Evolutionary conservation across 257 asterid species (phyloP), one percentile per base, ranked within the genome.

Genomic region (Rauvolfia tetraphylla): DNA sequence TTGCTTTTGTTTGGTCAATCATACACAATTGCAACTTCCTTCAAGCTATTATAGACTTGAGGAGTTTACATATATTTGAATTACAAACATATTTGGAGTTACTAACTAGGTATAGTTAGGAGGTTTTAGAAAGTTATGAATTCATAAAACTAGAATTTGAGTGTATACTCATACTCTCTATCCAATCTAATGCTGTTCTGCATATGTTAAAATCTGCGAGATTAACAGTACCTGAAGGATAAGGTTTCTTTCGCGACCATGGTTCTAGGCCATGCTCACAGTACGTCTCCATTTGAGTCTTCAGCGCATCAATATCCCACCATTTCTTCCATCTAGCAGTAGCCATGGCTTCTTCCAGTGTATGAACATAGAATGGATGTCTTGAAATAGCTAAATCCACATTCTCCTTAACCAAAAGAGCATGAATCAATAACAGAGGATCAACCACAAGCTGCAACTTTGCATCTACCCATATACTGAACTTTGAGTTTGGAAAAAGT

Each of bases 301-400:
- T 93, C 75, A 93, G 62, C 7, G 72, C 88, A 69, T 89, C 87
- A 1, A 95, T 87, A 73, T 91, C 96, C 95, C 89, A 80, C 99
- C 98, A 95, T 78, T 95, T 95, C 81, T 84, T 91, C 99, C 99
- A 95, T 73, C 99, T 78, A 0, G 93, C 94, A 33, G 98, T 95
- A 1, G 98, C 97, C 87, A 85, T 80, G 0, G 97, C 99, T 77
- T 95, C 99, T 72, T 95, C 99, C 89, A 95, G 84, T 0, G 97
- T 87, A 59, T 94, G 95, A 61, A 85, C 31, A 79, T 84, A 94
- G 51, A 81, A 79, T 0, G 98, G 97, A 78, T 94, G 98, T 46
- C 78, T 89, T 0, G 98, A 90, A 7, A 92, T 83, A 14, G 98
- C 97, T 91, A 90, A 84, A 71, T 94, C 98, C 31, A 84, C 91